Evolutionary conservation across 371 early-diverging fungal genomes (phyloP), one percentile per base, ranked within the genome.

Genomic region (Mucor ambiguus): DNA sequence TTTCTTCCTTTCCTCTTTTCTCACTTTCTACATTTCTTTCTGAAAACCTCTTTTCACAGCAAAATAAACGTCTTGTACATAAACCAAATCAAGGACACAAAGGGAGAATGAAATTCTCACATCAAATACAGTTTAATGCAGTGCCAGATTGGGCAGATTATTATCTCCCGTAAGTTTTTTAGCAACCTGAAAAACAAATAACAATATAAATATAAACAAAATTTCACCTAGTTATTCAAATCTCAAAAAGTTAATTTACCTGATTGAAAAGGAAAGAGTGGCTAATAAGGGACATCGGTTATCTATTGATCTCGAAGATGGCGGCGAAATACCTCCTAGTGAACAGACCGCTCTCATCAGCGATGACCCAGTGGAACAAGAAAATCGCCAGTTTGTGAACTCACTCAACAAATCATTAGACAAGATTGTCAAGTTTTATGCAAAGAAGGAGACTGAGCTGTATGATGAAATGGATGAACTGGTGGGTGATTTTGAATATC

Each of bases 131-230:
- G 77, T 89, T 96, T 72, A 95, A 95, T 71, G 85, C 92, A 48
- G 92, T 91, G 48, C 94, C 95, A 55, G 95, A 95, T 70, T 96
- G 96, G 96, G 86, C 88, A 58, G 93, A 93, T 63, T 83, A 89
- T 75, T 93, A 92, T 73, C 54, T 93, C 57, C 88, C 89, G 85
- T 88, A 86, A 79, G 78, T 56, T n/a, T n/a, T n/a, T n/a, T n/a
- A n/a, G n/a, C n/a, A n/a, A n/a, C n/a, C n/a, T n/a, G n/a, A n/a
- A 32, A 55, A 43, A 66, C 29, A 43, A 41, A 29, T 30, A 54
- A 28, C 20, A 48, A 49, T 24, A 49, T 37, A 49, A 49, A 49
- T 26, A 26, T 49, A 49, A 49, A 49, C 49, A 48, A 57, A n/a
- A 32, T 35, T 44, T 49, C 35, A 55, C 22, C 3, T 72, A 91